phyloP scores from a whole-genome alignment of 2,329 filamentous ascomycete species.

The Periglandula ipomoeae region DNA sequence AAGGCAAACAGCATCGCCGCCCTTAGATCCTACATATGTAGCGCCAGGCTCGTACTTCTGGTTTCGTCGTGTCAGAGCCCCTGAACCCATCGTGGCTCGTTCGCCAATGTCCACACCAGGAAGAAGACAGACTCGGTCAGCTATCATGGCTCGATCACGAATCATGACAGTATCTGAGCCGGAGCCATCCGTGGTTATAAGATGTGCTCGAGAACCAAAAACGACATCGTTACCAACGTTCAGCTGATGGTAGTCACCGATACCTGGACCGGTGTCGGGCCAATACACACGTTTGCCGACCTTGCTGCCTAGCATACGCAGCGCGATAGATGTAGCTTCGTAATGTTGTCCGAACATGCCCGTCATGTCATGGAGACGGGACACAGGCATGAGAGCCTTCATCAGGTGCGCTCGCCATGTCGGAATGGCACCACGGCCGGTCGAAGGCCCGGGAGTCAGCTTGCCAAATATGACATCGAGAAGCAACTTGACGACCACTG shows the following conservation, averaged over 20 bases:
- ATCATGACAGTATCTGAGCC: conserved; percentile 40
- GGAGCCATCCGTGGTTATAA: conserved; percentile 42
- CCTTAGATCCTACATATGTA: conserved; percentile 43
- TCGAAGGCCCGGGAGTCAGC: conserved; percentile 22
- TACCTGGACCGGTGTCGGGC: conserved; percentile 45
- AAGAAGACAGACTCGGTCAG: conserved; percentile 43
- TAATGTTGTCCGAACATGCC: conserved; percentile 46
- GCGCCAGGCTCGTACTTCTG: conserved; percentile 33
- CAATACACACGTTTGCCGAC: conserved; percentile 46
- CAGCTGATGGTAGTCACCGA: conserved; percentile 45
- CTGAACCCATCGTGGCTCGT: conserved; percentile 42
- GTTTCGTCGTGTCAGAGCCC: conserved; percentile 38
- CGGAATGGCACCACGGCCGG: conserved; percentile 24
- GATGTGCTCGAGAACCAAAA: conserved; percentile 45
- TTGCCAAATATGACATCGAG: conserved; percentile 32
- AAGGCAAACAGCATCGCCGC: conserved; percentile 34
- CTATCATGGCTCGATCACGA: conserved; percentile 43
- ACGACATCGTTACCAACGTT: conserved; percentile 51
- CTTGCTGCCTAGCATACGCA: conserved; percentile 41
- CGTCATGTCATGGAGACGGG: conserved; percentile 37
- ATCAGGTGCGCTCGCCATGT: conserved; percentile 36
- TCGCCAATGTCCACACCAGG: conserved; percentile 42
- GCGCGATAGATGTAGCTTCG: conserved; percentile 40
- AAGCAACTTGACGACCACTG: conserved; percentile 29
- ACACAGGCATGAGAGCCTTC: conserved; percentile 32